Base-by-base conservation (phyloP, 108 stramenopile species). In the Cyclotella sp. region DNA sequence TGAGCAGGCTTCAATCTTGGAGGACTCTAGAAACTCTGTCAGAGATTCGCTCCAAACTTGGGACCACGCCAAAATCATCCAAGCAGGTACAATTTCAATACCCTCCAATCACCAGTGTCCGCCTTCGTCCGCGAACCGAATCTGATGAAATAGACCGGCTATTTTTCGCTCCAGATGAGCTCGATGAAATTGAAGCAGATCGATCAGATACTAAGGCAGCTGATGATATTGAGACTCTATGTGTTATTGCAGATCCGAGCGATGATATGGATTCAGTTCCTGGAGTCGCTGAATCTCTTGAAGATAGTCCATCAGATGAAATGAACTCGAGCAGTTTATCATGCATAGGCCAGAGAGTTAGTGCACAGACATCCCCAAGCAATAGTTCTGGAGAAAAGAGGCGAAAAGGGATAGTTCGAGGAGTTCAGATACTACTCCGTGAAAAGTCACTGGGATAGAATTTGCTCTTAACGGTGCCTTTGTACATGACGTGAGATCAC, bases 221-320 rank as follows among this genome's bases (percentile, higher is more conserved):
- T 26, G 93, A 95, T 73, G 91, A 95, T 70, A 73, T 95, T 21
- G 93, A 95, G 77, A 87, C 92, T 51, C 81, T 95, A 0, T 89
- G 88, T 28, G 88, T 92, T 26, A 75, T 84, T 12, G 60, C 60
- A 30, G 34, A 30, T 16, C 45, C 52, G 0, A 65, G 57, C 0
- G 49, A 66, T 29, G 78, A 73, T 44, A 63, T 26, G 58, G 41
- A 51, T 30, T 64, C 29, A 7, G 9, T 67, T 0, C 66, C 60
- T 40, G 34, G 43, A 5, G 27, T 52, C 34, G 43, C 70, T 47
- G 70, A 68, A 28, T 66, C 70, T 4, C 0, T 45, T 12, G 63
- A 18, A 26, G 54, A 40, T 15, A 64, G 49, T 63, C 42, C 63
- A 43, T 40, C 52, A 26, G 70, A 52, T 13, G 63, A 58, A 57